phyloP scores from a whole-genome alignment of 768 basidiomycete genomes.

The Jaapia argillacea region DNA sequence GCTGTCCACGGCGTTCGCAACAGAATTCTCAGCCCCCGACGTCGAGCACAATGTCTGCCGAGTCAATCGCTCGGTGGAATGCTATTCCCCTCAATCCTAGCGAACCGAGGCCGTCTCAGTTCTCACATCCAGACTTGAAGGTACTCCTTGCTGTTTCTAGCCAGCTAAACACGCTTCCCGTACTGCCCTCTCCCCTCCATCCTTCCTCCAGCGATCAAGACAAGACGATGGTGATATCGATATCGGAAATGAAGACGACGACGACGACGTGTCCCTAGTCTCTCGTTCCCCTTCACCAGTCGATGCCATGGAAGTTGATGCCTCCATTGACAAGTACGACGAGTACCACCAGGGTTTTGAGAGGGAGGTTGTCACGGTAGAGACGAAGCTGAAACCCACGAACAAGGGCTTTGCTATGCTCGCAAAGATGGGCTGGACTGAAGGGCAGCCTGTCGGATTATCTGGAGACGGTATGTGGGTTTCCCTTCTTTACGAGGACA shows the following conservation, averaged over 20 bases:
- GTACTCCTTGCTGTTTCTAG: conserved; percentile 52
- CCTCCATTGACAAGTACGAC: conserved; percentile 59
- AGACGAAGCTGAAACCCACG: conserved; percentile 67
- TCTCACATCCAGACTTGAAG: conserved; percentile 35
- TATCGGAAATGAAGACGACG: conserved; percentile 59
- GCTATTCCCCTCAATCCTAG: conserved; percentile 43
- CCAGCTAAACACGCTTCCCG: conserved; percentile 31
- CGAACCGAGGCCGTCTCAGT: conserved; percentile 8
- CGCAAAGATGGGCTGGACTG: conserved; percentile 74
- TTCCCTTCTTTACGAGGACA: not conserved
- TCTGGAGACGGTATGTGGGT: conserved; percentile 55
- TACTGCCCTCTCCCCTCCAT: conserved; percentile 42
- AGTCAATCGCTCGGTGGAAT: conserved; percentile 63
- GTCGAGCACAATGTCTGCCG: conserved; percentile 42
- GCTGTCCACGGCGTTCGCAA: too few relatives aligned
- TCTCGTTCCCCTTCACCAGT: conserved; percentile 59
- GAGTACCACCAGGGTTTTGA: conserved; percentile 42
- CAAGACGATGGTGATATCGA: conserved; percentile 26
- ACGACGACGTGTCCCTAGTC: conserved; percentile 62
- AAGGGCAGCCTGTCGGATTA: conserved; percentile 68
- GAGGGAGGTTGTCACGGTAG: conserved; percentile 67
- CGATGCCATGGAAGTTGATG: conserved; percentile 44
- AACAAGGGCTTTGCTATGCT: conserved; percentile 81
- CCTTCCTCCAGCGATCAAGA: conserved; percentile 54
- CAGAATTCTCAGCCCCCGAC: too few relatives aligned